Base-by-base conservation (phyloP, 179 eudicot species). In the Beta macrorhiza region DNA sequence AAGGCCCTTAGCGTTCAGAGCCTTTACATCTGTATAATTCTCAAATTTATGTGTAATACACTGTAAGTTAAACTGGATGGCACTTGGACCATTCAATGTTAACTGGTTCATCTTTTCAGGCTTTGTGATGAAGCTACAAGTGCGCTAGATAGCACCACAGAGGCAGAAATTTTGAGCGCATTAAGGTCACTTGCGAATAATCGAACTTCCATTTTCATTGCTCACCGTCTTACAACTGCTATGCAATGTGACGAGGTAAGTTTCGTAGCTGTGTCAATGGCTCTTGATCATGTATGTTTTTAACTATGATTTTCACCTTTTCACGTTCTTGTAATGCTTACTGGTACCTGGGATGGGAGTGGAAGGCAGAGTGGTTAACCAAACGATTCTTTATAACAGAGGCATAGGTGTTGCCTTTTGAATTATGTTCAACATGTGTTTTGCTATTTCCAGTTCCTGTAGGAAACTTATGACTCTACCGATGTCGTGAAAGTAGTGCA, bases 121-220 rank as follows among this genome's bases (percentile, higher is more conserved):
- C 93, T 95, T 68, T 95, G 97, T 77, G 99, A 95, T 83, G 99
- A 95, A 86, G 99, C 99, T 74, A 95, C 99, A 75, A 95, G 99
- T 86, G 99, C 99, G 4, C 97, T 95, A 65, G 99, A 95, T 80
- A 93, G 98, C 86, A 91, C 99, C 77, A 95, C 99, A 56, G 98
- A 95, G 84, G 95, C 98, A 81, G 99, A 93, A 82, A 93, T 95
- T 67, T 82, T 93, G 80, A 89, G 83, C 83, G 93, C 99, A 22
- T 80, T 95, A 88, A 93, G 86, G 84, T 88, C 91, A 58, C 91
- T 95, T 29, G 91, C 99, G 5, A 86, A 82, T 81, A 92, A 93
- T 79, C 91, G 97, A 59, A 95, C 99, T 58, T 88, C 98, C 59
- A 83, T 93, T 68, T 95, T 95, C 79, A 86, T 95, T 76, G 99